Evolutionary conservation across 371 early-diverging fungal species (phyloP), one percentile per base, ranked within the genome.

Genomic region (Apophysomyces variabilis): DNA sequence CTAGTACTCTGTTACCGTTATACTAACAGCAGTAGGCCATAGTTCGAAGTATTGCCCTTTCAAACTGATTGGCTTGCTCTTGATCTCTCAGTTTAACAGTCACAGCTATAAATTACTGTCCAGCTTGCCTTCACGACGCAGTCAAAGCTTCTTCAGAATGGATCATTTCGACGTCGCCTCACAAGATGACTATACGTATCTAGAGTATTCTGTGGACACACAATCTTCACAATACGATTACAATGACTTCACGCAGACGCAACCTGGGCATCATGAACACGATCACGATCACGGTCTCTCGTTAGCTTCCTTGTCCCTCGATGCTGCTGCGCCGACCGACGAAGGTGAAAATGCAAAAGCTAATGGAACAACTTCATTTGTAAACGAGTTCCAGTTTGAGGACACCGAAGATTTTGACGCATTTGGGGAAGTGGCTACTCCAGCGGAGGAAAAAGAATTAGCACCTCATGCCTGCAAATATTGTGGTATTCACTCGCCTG

Each of bases 401-500:
- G 81, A 83, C 26, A 73, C 77, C 5, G 85, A 84, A 58, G 85
- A 86, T 39, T 70, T 74, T 57, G 85, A 84, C 16, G 80, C 74
- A 44, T 70, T 76, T 57, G 79, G 76, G 32, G 84, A 86, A 65
- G 66, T 74, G 4, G 64, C 73, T 5, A 66, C 64, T 5, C 43
- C 50, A 8, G 37, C 65, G 6, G 69, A 82, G 54, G 81, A 87
- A 35, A 87, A 85, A 60, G 89, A 89, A 38, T 83, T 92, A 18
- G 95, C 96, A 0, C 85, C 82, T 21, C 94, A 96, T 73, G 95
- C 96, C 9, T 97, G 98, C 84, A 89, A 87, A 66, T 96, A 96
- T 82, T 99, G 99, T 72, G 96, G 96, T 46, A 93, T 97, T 65
- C 96, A 97, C 69, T 87, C 90, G 18, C 90, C 95, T 12, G 83